Evolutionary conservation across 2,329 filamentous ascomycete species (phyloP).

Genomic region (Sphaerostilbella broomeana): DNA sequence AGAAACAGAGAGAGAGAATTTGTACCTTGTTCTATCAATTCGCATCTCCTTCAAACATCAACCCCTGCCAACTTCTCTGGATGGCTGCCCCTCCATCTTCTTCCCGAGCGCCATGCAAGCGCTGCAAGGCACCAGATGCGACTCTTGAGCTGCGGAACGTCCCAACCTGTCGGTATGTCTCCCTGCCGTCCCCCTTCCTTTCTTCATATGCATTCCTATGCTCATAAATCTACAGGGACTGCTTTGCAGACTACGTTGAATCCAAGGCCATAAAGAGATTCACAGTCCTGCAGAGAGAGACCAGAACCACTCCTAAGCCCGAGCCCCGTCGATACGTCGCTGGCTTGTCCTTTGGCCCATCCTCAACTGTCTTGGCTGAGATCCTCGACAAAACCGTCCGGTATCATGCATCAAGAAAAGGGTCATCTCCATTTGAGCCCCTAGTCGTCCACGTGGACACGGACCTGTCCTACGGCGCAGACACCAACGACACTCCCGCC

Average conservation of each 20-base stretch:
- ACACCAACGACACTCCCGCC: conserved; percentile 15
- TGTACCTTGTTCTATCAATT: no score
- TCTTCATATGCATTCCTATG: not conserved
- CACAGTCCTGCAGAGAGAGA: conserved; percentile 41
- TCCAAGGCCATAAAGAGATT: conserved; percentile 74
- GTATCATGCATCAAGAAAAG: conserved; percentile 57
- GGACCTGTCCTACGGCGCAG: conserved; percentile 22
- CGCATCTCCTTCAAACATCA: no score
- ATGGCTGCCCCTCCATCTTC: conserved; percentile 13
- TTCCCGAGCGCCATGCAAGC: conserved; percentile 20
- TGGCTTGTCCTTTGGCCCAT: conserved; percentile 76
- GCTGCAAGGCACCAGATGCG: conserved; percentile 27
- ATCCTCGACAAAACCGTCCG: conserved; percentile 65
- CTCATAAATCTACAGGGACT: conserved; percentile 36
- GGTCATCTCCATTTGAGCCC: conserved; percentile 61
- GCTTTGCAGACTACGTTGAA: conserved; percentile 71
- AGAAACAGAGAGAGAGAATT: no score
- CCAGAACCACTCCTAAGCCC: conserved; percentile 29
- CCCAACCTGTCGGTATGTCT: conserved; percentile 27
- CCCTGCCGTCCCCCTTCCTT: not conserved
- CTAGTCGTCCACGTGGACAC: conserved; percentile 51
- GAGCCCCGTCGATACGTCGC: conserved; percentile 53
- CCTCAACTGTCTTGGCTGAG: conserved; percentile 70
- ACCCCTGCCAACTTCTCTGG: no score
- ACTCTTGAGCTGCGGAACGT: conserved; percentile 25